Base-by-base conservation (phyloP, 495 filamentous ascomycete species). In the Amniculicola lignicola region DNA sequence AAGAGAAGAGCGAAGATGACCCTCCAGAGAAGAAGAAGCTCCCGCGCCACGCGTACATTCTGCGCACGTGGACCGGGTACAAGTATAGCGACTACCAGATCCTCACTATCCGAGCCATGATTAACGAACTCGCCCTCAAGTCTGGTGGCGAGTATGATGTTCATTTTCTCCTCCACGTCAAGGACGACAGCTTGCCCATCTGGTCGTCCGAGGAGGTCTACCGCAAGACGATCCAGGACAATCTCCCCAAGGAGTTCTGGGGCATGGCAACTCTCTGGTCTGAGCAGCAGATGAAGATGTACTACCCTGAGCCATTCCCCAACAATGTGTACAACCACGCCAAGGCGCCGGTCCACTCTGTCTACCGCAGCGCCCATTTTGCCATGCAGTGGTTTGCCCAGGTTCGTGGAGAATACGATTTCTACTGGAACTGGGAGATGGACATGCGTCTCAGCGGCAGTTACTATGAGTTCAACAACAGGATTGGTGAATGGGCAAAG, bases 351-450 rank as follows among this genome's bases (percentile, higher is more conserved):
- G 51, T 73, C 24, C 70, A 73, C 53, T 66, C 68, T 54, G 57
- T 71, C 57, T 67, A 75, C 64, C 58, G 74, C 58, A 50, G 62
- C 62, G 62, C 72, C 41, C 58, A 66, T 62, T 76, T 70, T 57
- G 50, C 79, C 4, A 57, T 82, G 55, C 79, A 82, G 59, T 78
- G 79, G 72, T 79, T 83, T 54, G 69, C 78, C 27, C 78, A 81
- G 44, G 65, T 77, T 39, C 76, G 79, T 50, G 77, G 75, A 43
- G 78, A 82, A 50, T 83, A 81, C 57, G 80, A 83, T 60, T 80
- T 78, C 67, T 71, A 75, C 63, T 83, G 80, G 80, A 80, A 83
- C 58, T 74, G 79, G 72, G 80, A 83, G 69, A 79, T 83, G 73
- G 80, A 83, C 69, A 62, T 81, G 57, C 72, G 80, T 41, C 79